Evolutionary conservation across 2,329 filamentous ascomycete species (phyloP).

Genomic region (Colletotrichum aenigma): DNA sequence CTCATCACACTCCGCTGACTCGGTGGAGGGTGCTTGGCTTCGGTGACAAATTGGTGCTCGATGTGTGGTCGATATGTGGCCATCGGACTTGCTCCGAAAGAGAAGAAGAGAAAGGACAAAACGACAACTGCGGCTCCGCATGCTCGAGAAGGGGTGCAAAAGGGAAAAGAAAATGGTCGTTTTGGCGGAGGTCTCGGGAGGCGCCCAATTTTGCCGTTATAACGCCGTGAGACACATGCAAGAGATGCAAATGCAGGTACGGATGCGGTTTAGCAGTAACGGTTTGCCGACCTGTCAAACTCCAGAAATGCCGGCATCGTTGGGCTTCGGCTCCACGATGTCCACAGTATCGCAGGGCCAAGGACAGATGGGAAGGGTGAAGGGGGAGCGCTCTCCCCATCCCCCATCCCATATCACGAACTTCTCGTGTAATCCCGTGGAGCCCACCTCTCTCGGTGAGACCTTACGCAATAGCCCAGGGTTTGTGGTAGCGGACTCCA

Average conservation of each 20-base stretch:
- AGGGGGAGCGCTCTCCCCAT: not conserved
- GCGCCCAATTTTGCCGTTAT: constrained; percentile 6
- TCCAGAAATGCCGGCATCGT: not conserved
- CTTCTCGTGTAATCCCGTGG: not conserved
- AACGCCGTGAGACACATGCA: not conserved
- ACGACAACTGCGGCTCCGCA: not conserved
- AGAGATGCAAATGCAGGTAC: not conserved
- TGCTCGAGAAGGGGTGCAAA: not conserved
- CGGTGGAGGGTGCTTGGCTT: not conserved
- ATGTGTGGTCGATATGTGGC: not conserved
- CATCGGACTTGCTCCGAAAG: not conserved
- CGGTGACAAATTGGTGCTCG: not conserved
- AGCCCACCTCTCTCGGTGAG: not conserved
- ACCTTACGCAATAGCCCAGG: not conserved
- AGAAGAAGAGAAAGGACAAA: not conserved
- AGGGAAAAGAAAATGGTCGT: not conserved
- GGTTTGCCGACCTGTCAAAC: not conserved
- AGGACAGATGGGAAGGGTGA: not conserved
- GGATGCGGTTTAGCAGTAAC: not conserved
- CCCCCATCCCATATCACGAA: not conserved
- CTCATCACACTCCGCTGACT: not conserved
- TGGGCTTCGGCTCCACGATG: not conserved
- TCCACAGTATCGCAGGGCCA: not conserved
- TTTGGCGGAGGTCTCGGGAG: not conserved
- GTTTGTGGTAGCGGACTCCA: not conserved